Base-by-base conservation (phyloP, 2,329 filamentous ascomycete genomes). In the Nannizziopsis barbatae region DNA sequence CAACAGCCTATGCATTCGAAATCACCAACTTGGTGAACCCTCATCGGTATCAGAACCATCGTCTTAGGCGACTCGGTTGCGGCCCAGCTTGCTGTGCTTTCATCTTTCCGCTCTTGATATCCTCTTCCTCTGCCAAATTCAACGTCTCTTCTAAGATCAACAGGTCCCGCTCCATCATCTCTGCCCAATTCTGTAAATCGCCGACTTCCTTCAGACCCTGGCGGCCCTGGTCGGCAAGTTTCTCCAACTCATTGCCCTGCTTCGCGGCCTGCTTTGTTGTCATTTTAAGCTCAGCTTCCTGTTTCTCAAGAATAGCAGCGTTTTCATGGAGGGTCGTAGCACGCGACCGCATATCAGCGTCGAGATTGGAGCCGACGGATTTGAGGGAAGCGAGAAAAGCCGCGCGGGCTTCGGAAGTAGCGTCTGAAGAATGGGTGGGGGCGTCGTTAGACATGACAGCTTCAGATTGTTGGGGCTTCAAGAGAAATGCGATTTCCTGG, bases 151-250 rank as follows among this genome's bases (percentile, higher is more conserved):
- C 69, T 15, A 70, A 55, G 50, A 67, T 59, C 52, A 67, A 57
- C 43, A 73, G 55, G 61, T 72, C 70, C 53, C 67, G 57, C 58
- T 73, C 78, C 57, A 81, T 70, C 67, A 79, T 68, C 67, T 80
- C 77, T 15, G 77, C 75, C 76, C 77, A 81, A 56, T 80, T 80
- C 67, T 81, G 77, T 51, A 81, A 68, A 56, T 81, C 76, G n/a
- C 78, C 78, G 53, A 80, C 70, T 62, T 80, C 76, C 60, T 79
- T 80, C 53, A 81, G 57, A 48, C 75, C 75, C 56, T 74, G 73
- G 9, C 72, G 70, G 52, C 73, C 74, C 54, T 69, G 70, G 52
- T 77, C 75, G 18, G 73, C 68, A 45, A 79, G 62, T 57, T 73
- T 75, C 56, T 73, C 69, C 66, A 74, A 73, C 58, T 75, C 69